phyloP scores from a whole-genome alignment of 148 eudicot species.

The Dysphania ambrosioides region DNA sequence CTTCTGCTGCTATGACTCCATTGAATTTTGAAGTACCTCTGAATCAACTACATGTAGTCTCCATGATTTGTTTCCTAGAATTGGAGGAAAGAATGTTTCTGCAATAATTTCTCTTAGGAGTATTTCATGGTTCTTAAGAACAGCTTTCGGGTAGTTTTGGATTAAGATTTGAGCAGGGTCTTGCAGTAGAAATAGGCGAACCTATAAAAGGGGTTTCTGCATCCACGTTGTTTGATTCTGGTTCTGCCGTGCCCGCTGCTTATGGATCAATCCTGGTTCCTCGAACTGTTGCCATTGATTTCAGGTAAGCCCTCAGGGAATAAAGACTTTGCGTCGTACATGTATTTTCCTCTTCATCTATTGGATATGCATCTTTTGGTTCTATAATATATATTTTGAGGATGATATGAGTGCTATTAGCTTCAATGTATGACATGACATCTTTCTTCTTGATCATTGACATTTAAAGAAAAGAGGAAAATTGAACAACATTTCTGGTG shows the following conservation, averaged over 20 bases:
- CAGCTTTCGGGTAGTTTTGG: neutral
- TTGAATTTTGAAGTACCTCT: constrained; percentile 65
- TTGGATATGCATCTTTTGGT: no score
- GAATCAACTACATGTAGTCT: constrained; percentile 70
- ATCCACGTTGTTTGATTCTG: constrained; percentile 45
- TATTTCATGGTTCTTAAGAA: neutral
- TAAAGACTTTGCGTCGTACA: no score
- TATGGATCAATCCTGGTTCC: constrained; percentile 66
- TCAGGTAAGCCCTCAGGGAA: constrained; percentile 62
- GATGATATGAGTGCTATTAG: constrained; percentile 1
- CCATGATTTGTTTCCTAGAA: constrained; percentile 53
- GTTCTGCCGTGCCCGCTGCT: constrained; percentile 38
- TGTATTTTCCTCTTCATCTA: no score
- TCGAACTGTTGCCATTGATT: constrained; percentile 58
- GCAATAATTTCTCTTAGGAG: neutral
- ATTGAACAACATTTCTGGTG: neutral
- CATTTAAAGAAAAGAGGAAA: neutral
- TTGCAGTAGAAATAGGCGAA: constrained; percentile 90
- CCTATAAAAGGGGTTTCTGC: constrained; percentile 61
- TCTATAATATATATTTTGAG: no score
- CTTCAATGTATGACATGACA: neutral
- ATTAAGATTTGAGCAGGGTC: constrained; percentile 69
- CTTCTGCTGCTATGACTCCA: constrained; percentile 88
- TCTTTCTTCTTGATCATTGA: neutral
- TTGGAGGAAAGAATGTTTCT: neutral